These are phyloP conservation scores for Fusarium guadeloupense DNA, from an alignment of 2,329 filamentous ascomycete genomes.

Conservation along the genomic window DNA sequence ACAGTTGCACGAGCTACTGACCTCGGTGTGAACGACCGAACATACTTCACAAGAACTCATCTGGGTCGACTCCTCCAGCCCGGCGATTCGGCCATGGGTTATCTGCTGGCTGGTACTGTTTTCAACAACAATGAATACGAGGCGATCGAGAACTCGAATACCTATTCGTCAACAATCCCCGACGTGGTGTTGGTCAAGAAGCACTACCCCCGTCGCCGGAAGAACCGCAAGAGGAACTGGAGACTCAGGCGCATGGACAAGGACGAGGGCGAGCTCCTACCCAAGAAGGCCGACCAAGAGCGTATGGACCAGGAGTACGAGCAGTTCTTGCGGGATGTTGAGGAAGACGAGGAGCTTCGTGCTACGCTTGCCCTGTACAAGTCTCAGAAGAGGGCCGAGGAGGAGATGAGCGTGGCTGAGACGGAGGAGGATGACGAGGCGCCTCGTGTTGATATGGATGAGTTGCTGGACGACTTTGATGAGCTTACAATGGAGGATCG, in stretches of 20 bases:
- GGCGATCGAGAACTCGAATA: constrained; percentile 79
- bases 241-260: constrained; percentile 91
- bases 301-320: constrained; percentile 94
- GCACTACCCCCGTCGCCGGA: constrained; percentile 86
- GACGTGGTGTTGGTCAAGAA: constrained; percentile 98
- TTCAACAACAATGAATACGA: constrained; percentile 92
- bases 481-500: constrained; percentile 65
- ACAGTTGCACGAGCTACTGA: constrained; percentile 89
- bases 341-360: constrained; percentile 91
- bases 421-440: constrained; percentile 71
- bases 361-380: constrained; percentile 89
- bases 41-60: constrained; percentile 91
- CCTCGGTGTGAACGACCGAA: constrained; percentile 84
- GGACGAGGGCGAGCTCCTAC: constrained; percentile 87
- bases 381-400: constrained; percentile 62
- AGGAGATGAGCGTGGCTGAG: constrained; percentile 74
- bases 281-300: constrained; percentile 87
- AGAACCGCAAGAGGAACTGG: constrained; percentile 85
- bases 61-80: constrained; percentile 85
- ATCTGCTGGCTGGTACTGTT: constrained; percentile 86
- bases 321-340: constrained; percentile 94
- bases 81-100: constrained; percentile 95
- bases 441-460: constrained; percentile 79
- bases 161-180: constrained; percentile 81
- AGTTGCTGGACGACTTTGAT: constrained; percentile 91